A percentile compares a stretch with the other conserved stretches of the same genome.
Conservation (phyloP, 208 protist genomes). For the Trypanosoma avium region DNA sequence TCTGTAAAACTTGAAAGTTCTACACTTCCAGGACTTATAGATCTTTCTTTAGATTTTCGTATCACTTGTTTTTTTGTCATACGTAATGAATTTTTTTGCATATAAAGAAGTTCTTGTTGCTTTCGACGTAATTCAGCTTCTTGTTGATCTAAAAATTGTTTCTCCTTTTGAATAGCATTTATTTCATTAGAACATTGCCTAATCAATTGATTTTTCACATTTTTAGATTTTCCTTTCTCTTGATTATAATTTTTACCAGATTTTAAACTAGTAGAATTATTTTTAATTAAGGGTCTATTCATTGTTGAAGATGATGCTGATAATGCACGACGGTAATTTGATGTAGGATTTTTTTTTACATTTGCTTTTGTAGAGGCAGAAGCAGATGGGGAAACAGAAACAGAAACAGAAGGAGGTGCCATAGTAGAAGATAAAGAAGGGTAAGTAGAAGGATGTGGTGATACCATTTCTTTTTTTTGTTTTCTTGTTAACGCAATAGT, state of each 20-base stretch:
- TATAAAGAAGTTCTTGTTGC: background rate
- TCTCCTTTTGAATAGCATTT: background rate
- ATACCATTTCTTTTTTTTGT: no score
- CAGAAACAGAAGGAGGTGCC: no score
- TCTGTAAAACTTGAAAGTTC: constrained; percentile 21
- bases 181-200: background rate
- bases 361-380: no score
- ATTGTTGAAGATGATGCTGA: no score
- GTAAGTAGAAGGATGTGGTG: no score
- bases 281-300: no score
- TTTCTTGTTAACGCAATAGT: no score
- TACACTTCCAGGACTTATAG: constrained; percentile 10
- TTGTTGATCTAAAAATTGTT: background rate
- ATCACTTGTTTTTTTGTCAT: background rate
- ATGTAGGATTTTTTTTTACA: no score
- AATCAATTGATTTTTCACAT: background rate
- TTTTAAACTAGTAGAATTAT: no score
- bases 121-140: background rate
- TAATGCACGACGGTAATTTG: no score
- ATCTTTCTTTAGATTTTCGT: background rate
- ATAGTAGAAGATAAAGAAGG: no score
- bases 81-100: background rate
- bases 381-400: no score
- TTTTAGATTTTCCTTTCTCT: background rate
- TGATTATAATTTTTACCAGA: background rate